Conservation (phyloP, 345 rosid species). For the Kandelia obovata region DNA sequence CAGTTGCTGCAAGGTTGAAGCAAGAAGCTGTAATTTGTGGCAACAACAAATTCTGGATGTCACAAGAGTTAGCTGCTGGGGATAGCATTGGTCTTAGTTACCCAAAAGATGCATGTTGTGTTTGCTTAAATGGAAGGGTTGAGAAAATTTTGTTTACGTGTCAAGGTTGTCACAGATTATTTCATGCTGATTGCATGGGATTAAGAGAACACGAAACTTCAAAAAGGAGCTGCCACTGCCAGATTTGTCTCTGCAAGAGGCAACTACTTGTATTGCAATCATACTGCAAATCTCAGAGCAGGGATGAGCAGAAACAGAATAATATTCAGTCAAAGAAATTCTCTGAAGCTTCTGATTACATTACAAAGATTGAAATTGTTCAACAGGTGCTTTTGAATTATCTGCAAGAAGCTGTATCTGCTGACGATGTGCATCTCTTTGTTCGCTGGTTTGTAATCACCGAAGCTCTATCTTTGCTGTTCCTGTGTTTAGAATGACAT, state of each 20-base stretch:
- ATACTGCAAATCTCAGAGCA: conserved; percentile 56
- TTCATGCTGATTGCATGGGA: conserved; percentile 93
- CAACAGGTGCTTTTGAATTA: conserved; percentile 89
- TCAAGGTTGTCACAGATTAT: conserved; percentile 70
- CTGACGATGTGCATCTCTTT: conserved; percentile 74
- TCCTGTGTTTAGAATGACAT: conserved; percentile 20
- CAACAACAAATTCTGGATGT: conserved; percentile 58
- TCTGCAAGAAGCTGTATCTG: conserved; percentile 79
- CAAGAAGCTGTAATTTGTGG: conserved; percentile 66
- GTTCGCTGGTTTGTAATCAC: conserved; percentile 70
- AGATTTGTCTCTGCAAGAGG: conserved; percentile 70
- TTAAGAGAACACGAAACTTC: conserved; percentile 70
- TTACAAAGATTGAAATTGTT: conserved; percentile 62
- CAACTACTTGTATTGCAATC: conserved; percentile 86
- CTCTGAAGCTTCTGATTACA: conserved; percentile 40
- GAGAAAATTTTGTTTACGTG: conserved; percentile 60
- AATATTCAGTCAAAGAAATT: conserved; percentile 19
- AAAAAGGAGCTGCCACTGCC: conserved; percentile 71
- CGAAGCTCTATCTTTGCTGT: conserved; percentile 10
- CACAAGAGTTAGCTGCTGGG: conserved; percentile 51
- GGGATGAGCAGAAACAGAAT: conserved; percentile 39
- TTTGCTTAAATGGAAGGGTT: conserved; percentile 62
- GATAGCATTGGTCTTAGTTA: conserved; percentile 34
- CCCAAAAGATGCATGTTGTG: conserved; percentile 58
- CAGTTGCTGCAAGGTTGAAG: conserved; percentile 87